Percentiles rank a stretch among this genome's conserved stretches.
Conservation (phyloP, 805 yeast genomes). For the Peterozyma xylosa region DNA sequence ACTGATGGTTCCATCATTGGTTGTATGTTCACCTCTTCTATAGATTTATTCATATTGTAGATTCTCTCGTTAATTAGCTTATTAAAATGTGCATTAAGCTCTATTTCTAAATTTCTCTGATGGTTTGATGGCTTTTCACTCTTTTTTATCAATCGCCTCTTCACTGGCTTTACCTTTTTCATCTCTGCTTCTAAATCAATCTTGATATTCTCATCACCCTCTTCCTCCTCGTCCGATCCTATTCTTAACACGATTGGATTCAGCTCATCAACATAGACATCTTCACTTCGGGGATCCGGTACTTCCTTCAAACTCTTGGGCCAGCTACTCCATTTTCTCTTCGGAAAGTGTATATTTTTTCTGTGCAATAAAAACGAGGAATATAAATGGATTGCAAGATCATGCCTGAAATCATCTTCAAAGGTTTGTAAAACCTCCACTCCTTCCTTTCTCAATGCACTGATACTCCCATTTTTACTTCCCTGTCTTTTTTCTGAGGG, state of each 20-base stretch:
- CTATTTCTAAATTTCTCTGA: too few relatives aligned
- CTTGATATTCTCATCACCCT: slow-evolving; percentile 1
- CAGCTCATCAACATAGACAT: slow-evolving; percentile 19
- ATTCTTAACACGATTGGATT: not conserved
- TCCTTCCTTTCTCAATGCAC: slow-evolving; percentile 10
- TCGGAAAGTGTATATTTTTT: slow-evolving; percentile 28
- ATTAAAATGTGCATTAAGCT: too few relatives aligned
- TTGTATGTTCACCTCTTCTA: too few relatives aligned
- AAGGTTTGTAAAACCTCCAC: slow-evolving; percentile 23
- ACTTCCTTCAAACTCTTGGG: slow-evolving; percentile 33
- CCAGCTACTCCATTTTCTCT: slow-evolving; percentile 49
- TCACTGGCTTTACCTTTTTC: too few relatives aligned
- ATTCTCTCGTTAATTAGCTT: too few relatives aligned
- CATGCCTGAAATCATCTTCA: slow-evolving; percentile 44
- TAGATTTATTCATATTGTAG: too few relatives aligned
- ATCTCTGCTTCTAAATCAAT: too few relatives aligned
- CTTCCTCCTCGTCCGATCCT: not conserved
- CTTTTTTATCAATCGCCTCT: too few relatives aligned
- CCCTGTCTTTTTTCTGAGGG: not conserved
- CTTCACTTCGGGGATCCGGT: slow-evolving; percentile 27
- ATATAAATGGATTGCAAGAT: slow-evolving; percentile 60
- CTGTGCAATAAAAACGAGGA: slow-evolving; percentile 39
- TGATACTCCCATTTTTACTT: too few relatives aligned
- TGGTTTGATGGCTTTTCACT: too few relatives aligned
- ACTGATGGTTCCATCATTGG: too few relatives aligned